Percentiles rank a stretch among this genome's conserved stretches.
Evolutionary conservation across 805 yeast species (phyloP).

Genomic region (Saccharomycopsis sp.): DNA sequence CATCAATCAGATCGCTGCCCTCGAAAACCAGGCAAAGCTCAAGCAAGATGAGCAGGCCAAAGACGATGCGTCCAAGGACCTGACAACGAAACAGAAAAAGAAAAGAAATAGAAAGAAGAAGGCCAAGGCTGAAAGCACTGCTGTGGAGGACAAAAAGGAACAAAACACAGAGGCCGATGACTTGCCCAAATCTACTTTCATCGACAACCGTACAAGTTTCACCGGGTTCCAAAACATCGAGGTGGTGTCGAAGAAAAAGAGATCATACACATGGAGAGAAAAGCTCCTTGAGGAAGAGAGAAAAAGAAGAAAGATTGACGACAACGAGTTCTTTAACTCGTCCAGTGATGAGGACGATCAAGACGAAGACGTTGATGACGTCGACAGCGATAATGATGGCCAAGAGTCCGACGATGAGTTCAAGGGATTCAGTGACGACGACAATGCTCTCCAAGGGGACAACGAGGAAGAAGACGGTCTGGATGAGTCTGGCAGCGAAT

Average conservation of each 20-base stretch:
- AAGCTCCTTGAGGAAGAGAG: conserved; percentile 42
- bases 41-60: conserved; percentile 34
- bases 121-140: not conserved
- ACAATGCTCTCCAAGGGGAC: conserved; percentile 25
- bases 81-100: conserved; percentile 43
- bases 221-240: conserved; percentile 61
- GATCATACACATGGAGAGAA: conserved; percentile 71
- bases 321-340: conserved; percentile 52
- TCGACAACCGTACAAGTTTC: conserved; percentile 64
- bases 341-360: conserved; percentile 26
- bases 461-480: conserved; percentile 26
- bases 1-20: conserved; percentile 16
- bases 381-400: conserved; percentile 22
- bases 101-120: conserved; percentile 63
- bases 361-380: conserved; percentile 14
- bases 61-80: conserved; percentile 61
- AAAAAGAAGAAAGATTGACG: conserved; percentile 42
- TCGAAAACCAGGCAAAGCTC: conserved; percentile 4
- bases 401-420: conserved; percentile 19
- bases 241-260: conserved; percentile 40
- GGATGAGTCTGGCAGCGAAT: conserved; percentile 30
- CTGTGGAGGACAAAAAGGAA: not conserved
- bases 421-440: conserved; percentile 19
- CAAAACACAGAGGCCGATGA: not conserved
- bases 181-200: conserved; percentile 39